Base-by-base conservation (phyloP, 192 early-diverging fungal species). In the Coemansia sp. region DNA sequence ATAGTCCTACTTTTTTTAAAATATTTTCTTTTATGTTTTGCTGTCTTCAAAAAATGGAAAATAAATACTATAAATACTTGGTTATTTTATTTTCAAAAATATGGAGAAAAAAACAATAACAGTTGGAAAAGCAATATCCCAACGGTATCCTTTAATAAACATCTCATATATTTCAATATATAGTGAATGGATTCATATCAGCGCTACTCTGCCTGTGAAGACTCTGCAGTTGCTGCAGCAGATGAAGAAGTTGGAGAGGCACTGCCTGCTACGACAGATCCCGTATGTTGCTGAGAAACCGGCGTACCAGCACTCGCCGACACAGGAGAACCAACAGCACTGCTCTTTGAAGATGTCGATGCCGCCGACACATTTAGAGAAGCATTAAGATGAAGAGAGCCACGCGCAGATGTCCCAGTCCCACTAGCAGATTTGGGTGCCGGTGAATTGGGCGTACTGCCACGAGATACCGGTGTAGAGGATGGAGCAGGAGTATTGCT, bases 381-480 rank as follows among this genome's bases (percentile, higher is more conserved):
- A 32, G 30, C 30, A 32, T 5, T 11, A 11, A 32, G 30, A 32
- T 5, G 30, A 5, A 32, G 11, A 32, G 30, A 11, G 30, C 11
- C 6, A 11, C 30, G 30, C 30, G 30, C 30, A 32, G 6, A 8
- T 5, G 30, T 11, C 30, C 30, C n/a, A n/a, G n/a, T n/a, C n/a
- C n/a, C n/a, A n/a, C n/a, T n/a, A n/a, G n/a, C n/a, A 11, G 30
- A 32, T 32, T 32, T 32, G 5, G 30, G 6, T 11, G 30, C 39
- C 15, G 39, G 39, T 2, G 39, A 40, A 20, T 40, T 40, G 3
- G 39, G 39, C 39, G 69, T 72, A 44, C 49, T 65, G 20, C 37
- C 69, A 1, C 69, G 57, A 26, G 69, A 64, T 27, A 27, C 48
- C n/a, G 64, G 57, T 1, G 46, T 29, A 38, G 64, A 54, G 36